phyloP scores from a whole-genome alignment of 495 filamentous ascomycete species.

The Podospora australis region DNA sequence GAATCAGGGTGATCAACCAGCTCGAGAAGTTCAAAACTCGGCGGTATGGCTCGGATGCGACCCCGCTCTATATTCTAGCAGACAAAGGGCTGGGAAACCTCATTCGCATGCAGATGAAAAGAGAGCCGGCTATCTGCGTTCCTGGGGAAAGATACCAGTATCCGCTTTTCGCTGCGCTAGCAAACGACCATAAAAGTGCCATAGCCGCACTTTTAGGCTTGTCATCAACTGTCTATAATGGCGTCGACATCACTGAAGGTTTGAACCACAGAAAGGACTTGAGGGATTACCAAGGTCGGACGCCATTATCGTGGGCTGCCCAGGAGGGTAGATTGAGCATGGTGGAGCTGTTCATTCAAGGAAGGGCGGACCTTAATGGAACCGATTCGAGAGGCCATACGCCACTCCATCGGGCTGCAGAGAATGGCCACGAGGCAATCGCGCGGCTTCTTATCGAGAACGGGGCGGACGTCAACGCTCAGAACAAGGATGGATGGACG shows the following conservation, averaged over 20 bases:
- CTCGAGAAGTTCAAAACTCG: neutral
- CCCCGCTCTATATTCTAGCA: slow-evolving; percentile 9
- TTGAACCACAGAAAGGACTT: slow-evolving; percentile 2
- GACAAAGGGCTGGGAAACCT: slow-evolving; percentile 11
- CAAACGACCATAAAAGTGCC: slow-evolving; percentile 3
- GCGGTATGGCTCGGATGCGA: slow-evolving; percentile 1
- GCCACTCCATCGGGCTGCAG: neutral
- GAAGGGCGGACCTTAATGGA: neutral
- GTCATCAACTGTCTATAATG: slow-evolving; percentile 1
- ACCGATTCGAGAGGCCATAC: neutral
- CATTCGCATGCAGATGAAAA: slow-evolving; percentile 9
- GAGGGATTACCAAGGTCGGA: neutral
- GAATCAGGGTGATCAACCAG: slow-evolving; percentile 5
- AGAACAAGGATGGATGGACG: slow-evolving; percentile 1
- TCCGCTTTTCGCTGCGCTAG: slow-evolving; percentile 6
- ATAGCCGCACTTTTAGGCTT: slow-evolving; percentile 7
- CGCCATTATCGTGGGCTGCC: slow-evolving; percentile 16
- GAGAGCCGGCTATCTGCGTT: neutral
- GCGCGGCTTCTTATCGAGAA: slow-evolving; percentile 7
- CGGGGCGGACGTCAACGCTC: slow-evolving; percentile 7
- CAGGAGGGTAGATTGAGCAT: slow-evolving; percentile 17
- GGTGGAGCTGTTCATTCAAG: neutral
- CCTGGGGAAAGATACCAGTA: neutral
- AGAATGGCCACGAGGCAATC: slow-evolving; percentile 1
- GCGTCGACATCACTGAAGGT: slow-evolving; percentile 4